Evolutionary conservation across 805 yeast species (phyloP).

Genomic region (Metschnikowia cubensis): DNA sequence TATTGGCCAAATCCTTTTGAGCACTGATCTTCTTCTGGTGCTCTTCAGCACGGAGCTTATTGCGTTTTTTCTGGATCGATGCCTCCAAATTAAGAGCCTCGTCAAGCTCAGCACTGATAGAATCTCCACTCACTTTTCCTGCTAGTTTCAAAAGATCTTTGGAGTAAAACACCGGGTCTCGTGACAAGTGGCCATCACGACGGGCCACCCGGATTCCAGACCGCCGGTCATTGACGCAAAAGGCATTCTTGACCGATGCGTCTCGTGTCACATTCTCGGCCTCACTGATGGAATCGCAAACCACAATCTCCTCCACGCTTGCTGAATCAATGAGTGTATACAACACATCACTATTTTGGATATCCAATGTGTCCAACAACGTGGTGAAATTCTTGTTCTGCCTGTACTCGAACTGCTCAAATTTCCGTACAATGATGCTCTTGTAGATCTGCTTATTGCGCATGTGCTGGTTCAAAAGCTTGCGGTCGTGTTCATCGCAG

Average conservation of each 20-base stretch:
- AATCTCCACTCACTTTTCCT: conserved; percentile 15
- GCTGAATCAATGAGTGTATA: conserved; percentile 62
- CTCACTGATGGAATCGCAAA: conserved; percentile 47
- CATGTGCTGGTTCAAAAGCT: conserved; percentile 29
- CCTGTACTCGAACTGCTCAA: conserved; percentile 56
- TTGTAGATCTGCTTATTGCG: conserved; percentile 28
- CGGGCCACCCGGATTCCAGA: conserved; percentile 45
- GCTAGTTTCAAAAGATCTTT: conserved; percentile 29
- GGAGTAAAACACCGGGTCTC: conserved; percentile 51
- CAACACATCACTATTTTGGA: conserved; percentile 51
- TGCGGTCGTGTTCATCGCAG: conserved; percentile 55
- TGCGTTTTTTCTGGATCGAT: conserved; percentile 12
- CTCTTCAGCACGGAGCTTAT: conserved; percentile 14
- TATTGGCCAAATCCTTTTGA: conserved; percentile 8
- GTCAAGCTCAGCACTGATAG: conserved; percentile 16
- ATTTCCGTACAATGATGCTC: conserved; percentile 47
- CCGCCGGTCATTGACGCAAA: conserved; percentile 30
- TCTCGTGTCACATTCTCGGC: conserved; percentile 42
- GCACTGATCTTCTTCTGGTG: conserved; percentile 10
- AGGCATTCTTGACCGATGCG: conserved; percentile 38
- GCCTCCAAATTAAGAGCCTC: conserved; percentile 17
- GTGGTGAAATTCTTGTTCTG: conserved; percentile 24
- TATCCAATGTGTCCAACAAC: conserved; percentile 56
- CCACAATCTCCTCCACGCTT: conserved; percentile 53
- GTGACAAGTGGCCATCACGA: conserved; percentile 41